Evolutionary conservation across 257 asterid species (phyloP).

Genomic region (Primulina tabacum): DNA sequence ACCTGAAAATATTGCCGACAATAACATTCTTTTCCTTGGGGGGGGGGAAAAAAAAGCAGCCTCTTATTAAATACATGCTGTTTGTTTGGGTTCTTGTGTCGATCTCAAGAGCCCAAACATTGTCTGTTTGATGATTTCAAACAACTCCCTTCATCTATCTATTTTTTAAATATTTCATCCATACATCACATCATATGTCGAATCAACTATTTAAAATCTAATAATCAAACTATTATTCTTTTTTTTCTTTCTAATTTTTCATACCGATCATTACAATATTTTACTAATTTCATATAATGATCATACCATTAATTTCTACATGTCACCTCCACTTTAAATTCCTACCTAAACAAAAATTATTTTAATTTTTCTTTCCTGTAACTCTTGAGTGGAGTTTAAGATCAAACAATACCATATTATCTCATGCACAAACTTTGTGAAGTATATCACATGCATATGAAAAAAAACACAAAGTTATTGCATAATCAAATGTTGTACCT

Average conservation of each 20-base stretch:
- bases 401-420: neutral
- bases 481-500: conserved; percentile 44
- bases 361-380: neutral
- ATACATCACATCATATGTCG: neutral
- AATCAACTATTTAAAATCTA: neutral
- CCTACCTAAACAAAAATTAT: neutral
- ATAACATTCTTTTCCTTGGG: neutral
- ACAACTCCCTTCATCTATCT: neutral
- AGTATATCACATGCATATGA: neutral
- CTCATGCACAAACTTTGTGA: neutral
- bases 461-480: conserved; percentile 1
- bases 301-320: neutral
- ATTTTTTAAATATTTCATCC: neutral
- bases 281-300: no score
- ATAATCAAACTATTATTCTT: neutral
- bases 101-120: neutral
- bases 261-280: neutral
- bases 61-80: neutral
- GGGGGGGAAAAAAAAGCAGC: neutral
- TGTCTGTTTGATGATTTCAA: no score
- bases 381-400: neutral
- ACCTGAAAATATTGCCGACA: conserved; percentile 41
- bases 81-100: neutral
- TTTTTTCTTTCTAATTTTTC: neutral
- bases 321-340: neutral